Evolutionary conservation across 2,329 filamentous ascomycete genomes (phyloP).

Genomic region (Xylaria sp.): DNA sequence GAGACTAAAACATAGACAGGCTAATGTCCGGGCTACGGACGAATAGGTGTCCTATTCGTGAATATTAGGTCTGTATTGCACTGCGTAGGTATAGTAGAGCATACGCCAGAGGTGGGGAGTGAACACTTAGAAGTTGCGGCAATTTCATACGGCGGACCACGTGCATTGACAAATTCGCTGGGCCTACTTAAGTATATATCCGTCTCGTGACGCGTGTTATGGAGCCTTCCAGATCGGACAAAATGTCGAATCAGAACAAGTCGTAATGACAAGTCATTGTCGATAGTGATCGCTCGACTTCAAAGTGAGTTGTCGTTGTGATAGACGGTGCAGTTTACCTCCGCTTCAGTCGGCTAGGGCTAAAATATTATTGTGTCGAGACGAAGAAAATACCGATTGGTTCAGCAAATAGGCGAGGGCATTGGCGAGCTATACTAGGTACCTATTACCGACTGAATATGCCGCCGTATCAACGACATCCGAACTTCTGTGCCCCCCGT

Average conservation of each 20-base stretch:
- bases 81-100: too few relatives aligned
- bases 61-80: not conserved
- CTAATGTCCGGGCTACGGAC: slow-evolving; percentile 12
- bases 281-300: not conserved
- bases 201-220: slow-evolving; percentile 10
- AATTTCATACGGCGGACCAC: slow-evolving; percentile 12
- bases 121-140: not conserved
- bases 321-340: not conserved
- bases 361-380: not conserved
- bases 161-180: slow-evolving; percentile 23
- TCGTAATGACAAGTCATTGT: slow-evolving; percentile 3
- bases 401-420: not conserved
- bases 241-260: not conserved
- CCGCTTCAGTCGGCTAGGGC: slow-evolving; percentile 12
- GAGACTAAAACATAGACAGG: not conserved
- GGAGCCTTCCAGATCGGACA: not conserved
- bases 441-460: slow-evolving; percentile 12
- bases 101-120: slow-evolving; percentile 13
- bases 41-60: not conserved
- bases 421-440: slow-evolving; percentile 2
- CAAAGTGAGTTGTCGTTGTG: not conserved
- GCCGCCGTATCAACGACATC: slow-evolving; percentile 7
- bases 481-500: slow-evolving; percentile 11
- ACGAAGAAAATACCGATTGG: slow-evolving; percentile 19
- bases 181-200: not conserved